A percentile compares a stretch with the other conserved stretches of the same genome.
These are phyloP conservation scores for Jaltomata sinuosa DNA, from an alignment of 257 asterid species.

Conservation along the genomic window DNA sequence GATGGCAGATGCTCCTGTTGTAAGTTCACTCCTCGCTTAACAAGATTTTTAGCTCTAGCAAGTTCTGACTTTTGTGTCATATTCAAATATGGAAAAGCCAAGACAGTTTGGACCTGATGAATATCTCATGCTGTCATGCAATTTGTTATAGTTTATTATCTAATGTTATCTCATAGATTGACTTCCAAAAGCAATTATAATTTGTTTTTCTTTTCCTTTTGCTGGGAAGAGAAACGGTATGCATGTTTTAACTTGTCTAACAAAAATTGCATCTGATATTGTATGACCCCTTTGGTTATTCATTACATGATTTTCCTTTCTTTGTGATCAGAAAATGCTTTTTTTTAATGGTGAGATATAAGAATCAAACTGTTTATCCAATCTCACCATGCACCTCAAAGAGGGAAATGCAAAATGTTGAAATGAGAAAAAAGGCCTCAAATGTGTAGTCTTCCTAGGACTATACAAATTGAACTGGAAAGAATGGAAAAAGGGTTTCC, in stretches of 20 bases:
- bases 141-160: neutral
- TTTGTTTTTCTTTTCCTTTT: neutral
- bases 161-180: neutral
- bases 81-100: neutral
- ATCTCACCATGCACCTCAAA: neutral
- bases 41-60: neutral
- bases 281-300: neutral
- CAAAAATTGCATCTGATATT: neutral
- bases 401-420: neutral
- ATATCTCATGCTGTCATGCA: neutral
- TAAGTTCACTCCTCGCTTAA: constrained; percentile 35
- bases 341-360: neutral
- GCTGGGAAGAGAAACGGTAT: neutral
- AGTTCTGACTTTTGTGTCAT: neutral
- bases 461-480: neutral
- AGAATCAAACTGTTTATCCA: neutral
- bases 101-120: neutral
- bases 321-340: neutral
- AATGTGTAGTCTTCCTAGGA: neutral
- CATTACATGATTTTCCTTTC: neutral
- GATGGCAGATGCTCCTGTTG: constrained; percentile 76
- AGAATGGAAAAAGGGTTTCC: neutral
- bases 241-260: neutral
- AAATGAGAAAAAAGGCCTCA: neutral
- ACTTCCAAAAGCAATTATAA: neutral